Evolutionary conservation across 1,284 basidiomycete species (phyloP), one percentile per base, ranked within the genome.

Genomic region (Crucibulum cyathiforme): DNA sequence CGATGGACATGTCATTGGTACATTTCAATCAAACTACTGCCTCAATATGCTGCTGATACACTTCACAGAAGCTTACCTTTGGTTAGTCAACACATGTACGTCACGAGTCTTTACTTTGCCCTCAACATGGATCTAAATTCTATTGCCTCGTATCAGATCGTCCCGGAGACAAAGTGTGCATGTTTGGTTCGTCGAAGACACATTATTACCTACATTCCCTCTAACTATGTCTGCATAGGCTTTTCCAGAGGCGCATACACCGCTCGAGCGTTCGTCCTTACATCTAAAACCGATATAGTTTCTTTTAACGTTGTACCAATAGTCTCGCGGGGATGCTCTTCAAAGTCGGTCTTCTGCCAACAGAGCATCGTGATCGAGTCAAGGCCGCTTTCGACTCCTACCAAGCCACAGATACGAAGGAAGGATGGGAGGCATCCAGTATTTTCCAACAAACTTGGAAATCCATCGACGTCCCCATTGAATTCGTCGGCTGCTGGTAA

Each of bases 211-310:
- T 53, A 19, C 24, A 53, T 55, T 34, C n/a, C 13, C 9, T 55
- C 37, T 24, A 9, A 36, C 5, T 15, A 24, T 12, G 13, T 43
- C 39, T 43, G 7, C n/a, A 17, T 53, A 72, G 72, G 76, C 1
- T 87, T 87, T 66, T 83, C 82, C n/a, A 77, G 85, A 12, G 85
- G 85, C 8, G 85, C 85, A 7, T 86, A 86, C 67, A 85, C 83
- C 0, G 85, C 85, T n/a, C 70, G 77, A 37, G 71, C 70, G 67
- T 73, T 15, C 41, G 58, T 50, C 34, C 52, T 60, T 52, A 47
- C 15, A 46, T 10, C n/a, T 46, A 43, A 7, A 49, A 36, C 31
- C 38, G 9, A 5, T 24, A 48, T n/a, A 38, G 7, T 17, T 53
- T 7, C 46, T 31, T 39, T 37, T 10, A 46, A 43, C 57, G 73